Percentiles rank a stretch among this genome's conserved stretches.
Conservation (phyloP, 1,284 basidiomycete species). For the Tylopilus sp. region DNA sequence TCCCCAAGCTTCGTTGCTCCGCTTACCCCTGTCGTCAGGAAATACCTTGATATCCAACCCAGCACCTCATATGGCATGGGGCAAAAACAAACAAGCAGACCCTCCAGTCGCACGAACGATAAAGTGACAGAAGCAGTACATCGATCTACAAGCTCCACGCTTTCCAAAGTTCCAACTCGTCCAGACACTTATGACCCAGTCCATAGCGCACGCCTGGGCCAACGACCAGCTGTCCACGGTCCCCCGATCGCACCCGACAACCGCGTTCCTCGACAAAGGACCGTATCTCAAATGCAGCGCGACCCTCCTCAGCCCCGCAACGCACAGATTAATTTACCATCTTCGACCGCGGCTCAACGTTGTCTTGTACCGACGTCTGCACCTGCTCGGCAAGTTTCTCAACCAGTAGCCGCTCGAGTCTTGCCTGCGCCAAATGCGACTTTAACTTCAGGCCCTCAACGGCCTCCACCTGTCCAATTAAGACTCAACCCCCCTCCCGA, state of each 20-base stretch:
- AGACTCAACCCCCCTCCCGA: slow-evolving; percentile 23
- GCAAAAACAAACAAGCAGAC: slow-evolving; percentile 26
- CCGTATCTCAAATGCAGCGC: slow-evolving; percentile 20
- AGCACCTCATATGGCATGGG: slow-evolving; percentile 5
- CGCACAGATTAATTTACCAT: slow-evolving; percentile 17
- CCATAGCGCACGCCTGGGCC: slow-evolving; percentile 4
- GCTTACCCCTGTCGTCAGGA: slow-evolving; percentile 71
- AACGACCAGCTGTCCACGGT: slow-evolving; percentile 2
- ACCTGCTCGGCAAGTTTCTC: slow-evolving; percentile 13
- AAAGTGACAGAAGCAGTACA: slow-evolving; percentile 10
- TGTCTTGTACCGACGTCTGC: slow-evolving; percentile 15
- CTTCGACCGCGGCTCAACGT: slow-evolving; percentile 24
- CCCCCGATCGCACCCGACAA: slow-evolving; percentile 2
- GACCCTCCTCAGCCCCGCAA: slow-evolving; percentile 16
- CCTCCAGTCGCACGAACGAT: slow-evolving; percentile 23
- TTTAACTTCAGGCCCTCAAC: slow-evolving; percentile 26
- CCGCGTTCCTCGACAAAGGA: slow-evolving; percentile 18
- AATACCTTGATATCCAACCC: slow-evolving; percentile 67
- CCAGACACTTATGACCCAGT: background rate
- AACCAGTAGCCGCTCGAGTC: slow-evolving; percentile 8
- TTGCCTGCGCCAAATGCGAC: slow-evolving; percentile 7
- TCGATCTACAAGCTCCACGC: slow-evolving; percentile 10
- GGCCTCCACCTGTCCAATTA: slow-evolving; percentile 27
- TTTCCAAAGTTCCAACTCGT: slow-evolving; percentile 15
- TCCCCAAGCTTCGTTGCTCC: slow-evolving; percentile 62